phyloP scores from a whole-genome alignment of 2,329 filamentous ascomycete genomes.

The Ophiostoma angusticollis region DNA sequence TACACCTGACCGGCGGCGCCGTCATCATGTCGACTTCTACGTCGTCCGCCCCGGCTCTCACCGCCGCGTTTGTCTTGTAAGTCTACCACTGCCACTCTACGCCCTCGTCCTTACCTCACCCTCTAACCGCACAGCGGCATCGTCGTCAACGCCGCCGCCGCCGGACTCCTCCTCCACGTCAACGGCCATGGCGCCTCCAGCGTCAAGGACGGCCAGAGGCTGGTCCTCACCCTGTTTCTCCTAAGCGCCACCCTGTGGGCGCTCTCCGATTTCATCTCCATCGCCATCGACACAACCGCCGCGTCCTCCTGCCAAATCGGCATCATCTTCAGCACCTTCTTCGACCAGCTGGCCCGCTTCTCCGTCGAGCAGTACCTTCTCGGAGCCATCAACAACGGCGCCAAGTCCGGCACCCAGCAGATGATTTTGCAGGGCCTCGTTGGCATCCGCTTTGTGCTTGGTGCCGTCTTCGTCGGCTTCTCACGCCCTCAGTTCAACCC shows the following conservation, averaged over 20 bases:
- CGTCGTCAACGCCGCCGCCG: constrained; percentile 38
- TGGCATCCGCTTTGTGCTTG: constrained; percentile 36
- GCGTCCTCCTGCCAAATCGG: constrained; percentile 36
- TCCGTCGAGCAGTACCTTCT: constrained; percentile 41
- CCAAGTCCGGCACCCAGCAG: constrained; percentile 21
- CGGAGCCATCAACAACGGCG: constrained; percentile 33
- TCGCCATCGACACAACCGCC: constrained; percentile 31
- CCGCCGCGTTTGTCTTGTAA: constrained; percentile 44
- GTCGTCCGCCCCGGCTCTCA: constrained; percentile 33
- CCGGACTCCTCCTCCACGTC: constrained; percentile 31
- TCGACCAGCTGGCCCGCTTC: constrained; percentile 44
- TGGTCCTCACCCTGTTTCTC: constrained; percentile 47
- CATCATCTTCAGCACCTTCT: constrained; percentile 37
- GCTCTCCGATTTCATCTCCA: constrained; percentile 36
- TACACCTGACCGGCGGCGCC: constrained; percentile 18
- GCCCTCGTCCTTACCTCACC: background rate
- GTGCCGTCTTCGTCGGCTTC: constrained; percentile 41
- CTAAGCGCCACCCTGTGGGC: constrained; percentile 40
- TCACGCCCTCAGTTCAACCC: constrained; percentile 38
- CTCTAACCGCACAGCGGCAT: constrained; percentile 30
- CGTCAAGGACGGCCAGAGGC: constrained; percentile 47
- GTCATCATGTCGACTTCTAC: constrained; percentile 32
- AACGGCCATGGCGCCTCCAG: constrained; percentile 35
- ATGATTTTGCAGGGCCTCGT: constrained; percentile 35
- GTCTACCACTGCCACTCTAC: constrained; percentile 16